Percentiles rank a stretch among this genome's conserved stretches.
phyloP scores from a whole-genome alignment of 208 protist genomes.

The Acanthamoeba castellanii region DNA sequence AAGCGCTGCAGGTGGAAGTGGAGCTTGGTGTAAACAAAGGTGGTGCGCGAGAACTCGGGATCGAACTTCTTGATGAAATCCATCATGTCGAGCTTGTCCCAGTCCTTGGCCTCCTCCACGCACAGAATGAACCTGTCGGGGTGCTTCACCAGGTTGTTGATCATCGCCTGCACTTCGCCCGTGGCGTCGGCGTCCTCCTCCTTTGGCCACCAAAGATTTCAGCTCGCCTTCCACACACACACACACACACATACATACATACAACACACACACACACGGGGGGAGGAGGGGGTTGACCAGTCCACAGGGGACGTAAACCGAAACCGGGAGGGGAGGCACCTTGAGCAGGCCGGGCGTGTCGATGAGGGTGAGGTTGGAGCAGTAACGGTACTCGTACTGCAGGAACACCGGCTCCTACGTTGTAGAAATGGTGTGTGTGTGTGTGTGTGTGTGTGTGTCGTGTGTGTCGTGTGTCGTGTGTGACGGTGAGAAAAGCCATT shows the following conservation, averaged over 20 bases:
- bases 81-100: slow-evolving; percentile 77
- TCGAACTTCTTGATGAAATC: slow-evolving; percentile 82
- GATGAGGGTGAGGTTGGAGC: slow-evolving; percentile 80
- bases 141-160: slow-evolving; percentile 69
- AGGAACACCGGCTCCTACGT: slow-evolving; percentile 80
- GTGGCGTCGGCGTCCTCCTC: background rate
- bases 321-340: too few relatives aligned
- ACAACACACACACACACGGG: too few relatives aligned
- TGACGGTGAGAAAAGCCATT: too few relatives aligned
- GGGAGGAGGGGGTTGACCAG: background rate
- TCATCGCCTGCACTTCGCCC: slow-evolving; percentile 68
- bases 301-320: too few relatives aligned
- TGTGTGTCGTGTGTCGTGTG: too few relatives aligned
- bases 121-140: slow-evolving; percentile 81
- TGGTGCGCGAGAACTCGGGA: slow-evolving; percentile 80
- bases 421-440: background rate
- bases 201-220: too few relatives aligned
- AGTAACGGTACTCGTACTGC: slow-evolving; percentile 79
- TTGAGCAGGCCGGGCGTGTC: slow-evolving; percentile 76
- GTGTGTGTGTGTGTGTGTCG: background rate
- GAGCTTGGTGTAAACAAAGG: slow-evolving; percentile 84
- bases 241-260: too few relatives aligned
- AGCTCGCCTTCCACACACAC: too few relatives aligned
- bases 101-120: slow-evolving; percentile 80
- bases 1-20: slow-evolving; percentile 71